Percentiles rank a stretch among this genome's conserved stretches.
These are phyloP conservation scores for Chalciporus pseudorubinellus DNA, from an alignment of 768 basidiomycete genomes.

Conservation along the genomic window DNA sequence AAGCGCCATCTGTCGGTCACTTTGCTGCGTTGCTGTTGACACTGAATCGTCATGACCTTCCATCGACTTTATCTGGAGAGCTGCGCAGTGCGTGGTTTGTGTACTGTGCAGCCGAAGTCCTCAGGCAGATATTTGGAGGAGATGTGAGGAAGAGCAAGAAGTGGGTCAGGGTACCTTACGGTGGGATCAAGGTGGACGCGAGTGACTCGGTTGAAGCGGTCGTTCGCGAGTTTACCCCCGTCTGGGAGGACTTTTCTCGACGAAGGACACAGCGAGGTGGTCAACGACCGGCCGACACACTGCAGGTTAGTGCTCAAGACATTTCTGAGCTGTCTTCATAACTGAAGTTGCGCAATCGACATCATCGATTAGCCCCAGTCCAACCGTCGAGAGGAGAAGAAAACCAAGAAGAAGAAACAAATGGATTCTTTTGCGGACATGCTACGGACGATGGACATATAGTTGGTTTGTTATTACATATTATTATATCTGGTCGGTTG, in stretches of 20 bases:
- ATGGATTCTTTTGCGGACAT: conserved; percentile 9
- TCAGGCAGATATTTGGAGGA: conserved; percentile 11
- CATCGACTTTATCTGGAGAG: neutral
- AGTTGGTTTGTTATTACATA: neutral
- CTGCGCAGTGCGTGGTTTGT: conserved; percentile 10
- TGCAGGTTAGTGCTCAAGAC: neutral
- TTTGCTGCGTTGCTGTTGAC: conserved; percentile 6
- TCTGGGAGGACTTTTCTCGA: conserved; percentile 13
- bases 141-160: conserved; percentile 6
- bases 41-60: neutral
- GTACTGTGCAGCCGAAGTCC: conserved; percentile 12
- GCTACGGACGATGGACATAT: conserved; percentile 12
- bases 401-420: conserved; percentile 2
- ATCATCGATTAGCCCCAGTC: neutral
- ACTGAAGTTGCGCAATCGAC: neutral
- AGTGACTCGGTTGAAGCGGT: conserved; percentile 7
- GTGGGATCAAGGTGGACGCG: conserved; percentile 5
- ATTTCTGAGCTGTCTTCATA: no score
- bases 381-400: neutral
- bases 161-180: conserved; percentile 13
- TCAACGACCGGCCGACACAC: neutral
- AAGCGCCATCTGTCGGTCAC: conserved; percentile 9
- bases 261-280: neutral
- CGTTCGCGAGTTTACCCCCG: conserved; percentile 6
- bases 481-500: neutral